A percentile compares a stretch with the other conserved stretches of the same genome.
Evolutionary conservation across 495 filamentous ascomycete genomes (phyloP).

Genomic region (Venustampulla echinocandica): DNA sequence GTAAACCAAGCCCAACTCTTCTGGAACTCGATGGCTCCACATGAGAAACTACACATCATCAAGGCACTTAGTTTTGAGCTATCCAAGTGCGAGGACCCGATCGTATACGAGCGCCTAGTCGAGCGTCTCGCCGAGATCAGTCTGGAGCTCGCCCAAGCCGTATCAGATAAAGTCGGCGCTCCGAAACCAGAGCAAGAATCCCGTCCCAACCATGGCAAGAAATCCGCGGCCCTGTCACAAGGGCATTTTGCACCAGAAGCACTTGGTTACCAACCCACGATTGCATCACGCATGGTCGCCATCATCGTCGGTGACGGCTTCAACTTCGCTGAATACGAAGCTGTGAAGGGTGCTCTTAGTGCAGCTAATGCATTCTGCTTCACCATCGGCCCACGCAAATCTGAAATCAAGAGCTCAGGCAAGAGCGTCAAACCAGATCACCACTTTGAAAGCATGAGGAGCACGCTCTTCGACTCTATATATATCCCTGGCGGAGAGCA

Average conservation of each 20-base stretch:
- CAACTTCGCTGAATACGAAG: constrained; percentile 54
- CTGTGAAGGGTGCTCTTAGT: constrained; percentile 52
- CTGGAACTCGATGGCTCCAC: constrained; percentile 68
- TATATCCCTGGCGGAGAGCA: constrained; percentile 71
- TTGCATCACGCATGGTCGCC: constrained; percentile 62
- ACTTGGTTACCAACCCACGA: constrained; percentile 43
- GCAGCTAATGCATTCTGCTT: constrained; percentile 59
- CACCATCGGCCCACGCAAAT: constrained; percentile 57
- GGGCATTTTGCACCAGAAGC: constrained; percentile 50
- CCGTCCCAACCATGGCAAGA: constrained; percentile 57
- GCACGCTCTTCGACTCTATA: constrained; percentile 77
- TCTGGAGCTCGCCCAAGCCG: constrained; percentile 57
- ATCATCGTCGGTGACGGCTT: constrained; percentile 79
- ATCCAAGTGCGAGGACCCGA: constrained; percentile 78
- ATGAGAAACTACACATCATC: constrained; percentile 63
- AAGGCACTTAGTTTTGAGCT: constrained; percentile 75
- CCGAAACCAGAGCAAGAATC: constrained; percentile 43
- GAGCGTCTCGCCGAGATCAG: constrained; percentile 67
- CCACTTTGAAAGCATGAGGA: constrained; percentile 73
- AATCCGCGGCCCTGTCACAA: constrained; percentile 57
- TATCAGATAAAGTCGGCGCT: constrained; percentile 62
- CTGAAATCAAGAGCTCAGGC: constrained; percentile 48
- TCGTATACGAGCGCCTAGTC: constrained; percentile 68
- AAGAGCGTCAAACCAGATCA: constrained; percentile 63
- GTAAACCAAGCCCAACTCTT: constrained; percentile 62